Conservation (phyloP, 441 rosid species). For the Euphorbia schlechtendalii region DNA sequence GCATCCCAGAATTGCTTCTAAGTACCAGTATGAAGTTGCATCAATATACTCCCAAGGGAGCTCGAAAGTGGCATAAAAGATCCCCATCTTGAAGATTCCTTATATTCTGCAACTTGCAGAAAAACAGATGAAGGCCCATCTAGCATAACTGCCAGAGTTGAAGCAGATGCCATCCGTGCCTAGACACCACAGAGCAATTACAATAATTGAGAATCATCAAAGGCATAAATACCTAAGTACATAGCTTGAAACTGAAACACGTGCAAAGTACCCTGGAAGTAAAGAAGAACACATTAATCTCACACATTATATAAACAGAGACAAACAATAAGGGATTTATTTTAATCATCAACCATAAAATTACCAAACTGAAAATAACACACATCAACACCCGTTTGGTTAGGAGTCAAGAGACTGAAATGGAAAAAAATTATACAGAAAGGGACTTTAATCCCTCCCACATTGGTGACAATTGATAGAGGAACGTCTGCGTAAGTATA, state of each 20-base stretch:
- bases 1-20: slow-evolving; percentile 19
- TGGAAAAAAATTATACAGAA: neutral
- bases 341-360: neutral
- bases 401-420: slow-evolving; percentile 1
- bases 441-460: slow-evolving; percentile 1
- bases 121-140: slow-evolving; percentile 79
- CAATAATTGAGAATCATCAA: slow-evolving; percentile 17
- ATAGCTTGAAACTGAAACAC: neutral
- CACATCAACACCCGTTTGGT: neutral
- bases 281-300: neutral
- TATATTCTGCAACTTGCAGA: slow-evolving; percentile 89
- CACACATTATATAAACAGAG: neutral
- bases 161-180: slow-evolving; percentile 77
- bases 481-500: neutral
- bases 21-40: slow-evolving; percentile 90
- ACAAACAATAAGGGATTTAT: neutral
- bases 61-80: slow-evolving; percentile 80
- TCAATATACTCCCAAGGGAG: slow-evolving; percentile 74
- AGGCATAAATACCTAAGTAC: neutral
- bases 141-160: slow-evolving; percentile 71
- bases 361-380: neutral
- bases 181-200: slow-evolving; percentile 33
- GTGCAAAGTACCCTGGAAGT: neutral
- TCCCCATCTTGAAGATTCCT: slow-evolving; percentile 60
- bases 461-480: neutral